phyloP scores from a whole-genome alignment of 805 yeast species.

The Candida dajiaensis region DNA sequence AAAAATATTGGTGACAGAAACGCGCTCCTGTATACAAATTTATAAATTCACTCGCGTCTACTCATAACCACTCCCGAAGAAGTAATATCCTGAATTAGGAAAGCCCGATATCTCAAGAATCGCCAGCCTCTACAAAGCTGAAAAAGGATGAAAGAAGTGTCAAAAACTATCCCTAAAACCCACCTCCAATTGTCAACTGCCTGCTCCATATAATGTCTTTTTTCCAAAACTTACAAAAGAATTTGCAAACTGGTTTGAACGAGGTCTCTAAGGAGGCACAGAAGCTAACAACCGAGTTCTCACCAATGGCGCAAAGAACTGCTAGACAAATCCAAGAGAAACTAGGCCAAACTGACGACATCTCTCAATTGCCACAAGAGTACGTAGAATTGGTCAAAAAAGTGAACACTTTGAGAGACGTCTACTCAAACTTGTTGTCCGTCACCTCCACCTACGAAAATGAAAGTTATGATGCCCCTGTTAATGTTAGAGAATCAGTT shows the following conservation, averaged over 20 bases:
- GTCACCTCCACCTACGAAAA: conserved; percentile 56
- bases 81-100: background rate
- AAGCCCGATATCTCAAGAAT: background rate
- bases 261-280: conserved; percentile 33
- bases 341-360: conserved; percentile 59
- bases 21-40: background rate
- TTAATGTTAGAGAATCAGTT: conserved; percentile 66
- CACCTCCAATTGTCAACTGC: background rate
- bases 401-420: conserved; percentile 65
- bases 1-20: background rate
- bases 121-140: background rate
- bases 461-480: conserved; percentile 82
- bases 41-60: background rate
- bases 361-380: conserved; percentile 69
- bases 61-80: background rate
- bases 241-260: conserved; percentile 19
- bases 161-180: background rate
- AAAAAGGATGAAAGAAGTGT: background rate
- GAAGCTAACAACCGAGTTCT: conserved; percentile 35
- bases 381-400: conserved; percentile 63
- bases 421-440: conserved; percentile 51
- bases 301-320: conserved; percentile 56
- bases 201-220: conserved; percentile 18
- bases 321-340: conserved; percentile 54
- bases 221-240: conserved; percentile 21